Base-by-base conservation (phyloP, 495 filamentous ascomycete genomes). In the Neurospora discreta region DNA sequence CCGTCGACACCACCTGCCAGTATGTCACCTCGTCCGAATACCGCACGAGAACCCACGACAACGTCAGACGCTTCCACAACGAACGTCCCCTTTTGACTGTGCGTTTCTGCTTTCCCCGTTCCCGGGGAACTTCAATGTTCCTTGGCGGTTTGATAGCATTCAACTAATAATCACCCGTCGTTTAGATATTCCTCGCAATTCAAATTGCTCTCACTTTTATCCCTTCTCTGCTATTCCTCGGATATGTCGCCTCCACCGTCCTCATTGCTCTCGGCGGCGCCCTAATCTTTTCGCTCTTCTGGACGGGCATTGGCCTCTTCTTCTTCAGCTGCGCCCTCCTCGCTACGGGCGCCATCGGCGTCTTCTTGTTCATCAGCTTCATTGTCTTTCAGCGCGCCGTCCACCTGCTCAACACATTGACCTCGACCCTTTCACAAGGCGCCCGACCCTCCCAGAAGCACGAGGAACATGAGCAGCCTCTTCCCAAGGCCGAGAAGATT, bases 281-380 rank as follows among this genome's bases (percentile, higher is more conserved):
- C 58, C 70, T 92, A 8, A 70, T 89, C 72, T 90, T 91, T 81
- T 85, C 85, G 9, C 82, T 88, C 69, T 87, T 89, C 79, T 89
- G 87, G 82, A 83, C 86, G 71, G 86, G 88, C 69, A 73, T 90
- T 68, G 90, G 87, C n/a, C 81, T 90, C 33, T 75, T 91, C 69
- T 74, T 93, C 69, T 82, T 93, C 58, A 80, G 90, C 6, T 90
- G 90, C 0, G 86, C 87, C 9, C 75, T 93, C 39, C 87, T 89
- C 80, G 71, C 89, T 39, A 90, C 88, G 5, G 85, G 83, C 20
- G 78, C 82, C 70, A 75, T 85, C 36, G 89, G 85, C 11, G 79
- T 86, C 2, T 84, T 87, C 69, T 73, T 90, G 70, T 93, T 65
- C 52, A 18, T 36, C 52, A 65, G 52, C 52, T 65, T 65, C 52